These are phyloP conservation scores for Heritiera littoralis DNA, from an alignment of 345 rosid genomes.

Conservation along the genomic window DNA sequence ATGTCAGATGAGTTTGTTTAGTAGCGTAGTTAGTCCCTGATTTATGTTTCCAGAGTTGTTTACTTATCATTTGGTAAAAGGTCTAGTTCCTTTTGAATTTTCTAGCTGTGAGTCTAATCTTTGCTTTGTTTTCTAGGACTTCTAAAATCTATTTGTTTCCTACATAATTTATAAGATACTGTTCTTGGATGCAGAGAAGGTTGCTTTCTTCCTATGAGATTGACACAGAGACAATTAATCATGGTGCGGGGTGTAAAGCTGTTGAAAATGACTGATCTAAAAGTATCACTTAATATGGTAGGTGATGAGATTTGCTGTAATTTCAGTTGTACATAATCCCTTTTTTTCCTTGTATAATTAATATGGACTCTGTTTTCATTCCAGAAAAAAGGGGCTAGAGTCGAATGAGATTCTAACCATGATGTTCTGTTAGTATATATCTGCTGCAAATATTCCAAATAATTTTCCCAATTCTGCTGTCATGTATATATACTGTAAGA, in stretches of 20 bases:
- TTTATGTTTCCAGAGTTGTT: background rate
- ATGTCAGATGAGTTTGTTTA: background rate
- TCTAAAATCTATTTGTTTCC: background rate
- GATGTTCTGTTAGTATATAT: conserved; percentile 3
- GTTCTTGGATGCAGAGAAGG: conserved; percentile 59
- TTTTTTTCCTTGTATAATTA: background rate
- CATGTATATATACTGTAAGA: conserved; percentile 25
- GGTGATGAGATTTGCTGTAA: conserved; percentile 10
- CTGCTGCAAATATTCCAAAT: conserved; percentile 19
- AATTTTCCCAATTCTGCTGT: background rate
- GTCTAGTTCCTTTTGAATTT: background rate
- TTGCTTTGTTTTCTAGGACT: background rate
- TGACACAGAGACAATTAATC: conserved; percentile 37
- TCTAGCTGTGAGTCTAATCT: background rate
- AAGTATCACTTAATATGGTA: conserved; percentile 38
- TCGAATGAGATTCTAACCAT: background rate
- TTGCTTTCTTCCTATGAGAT: conserved; percentile 73
- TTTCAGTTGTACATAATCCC: background rate
- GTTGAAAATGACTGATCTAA: conserved; percentile 32
- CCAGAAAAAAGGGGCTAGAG: conserved; percentile 8
- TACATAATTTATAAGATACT: background rate
- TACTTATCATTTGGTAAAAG: background rate
- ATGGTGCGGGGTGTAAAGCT: conserved; percentile 30
- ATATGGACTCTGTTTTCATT: background rate
- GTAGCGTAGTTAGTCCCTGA: background rate